Percentiles rank a stretch among this genome's conserved stretches.
phyloP scores from a whole-genome alignment of 202 grass and related monocot species.

The Schoenoplectus triqueter region DNA sequence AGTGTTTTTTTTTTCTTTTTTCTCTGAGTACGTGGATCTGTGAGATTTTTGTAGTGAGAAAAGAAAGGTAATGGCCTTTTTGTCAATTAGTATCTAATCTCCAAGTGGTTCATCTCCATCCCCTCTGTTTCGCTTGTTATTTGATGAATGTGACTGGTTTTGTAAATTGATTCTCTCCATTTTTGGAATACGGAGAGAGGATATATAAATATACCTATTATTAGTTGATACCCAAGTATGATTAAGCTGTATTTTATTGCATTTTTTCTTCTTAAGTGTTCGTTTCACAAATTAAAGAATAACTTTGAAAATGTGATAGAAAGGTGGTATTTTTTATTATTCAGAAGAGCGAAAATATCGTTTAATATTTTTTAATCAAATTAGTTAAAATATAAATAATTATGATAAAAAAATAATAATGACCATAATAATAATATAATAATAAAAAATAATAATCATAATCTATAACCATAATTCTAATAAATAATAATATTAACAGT shows the following conservation, averaged over 20 bases:
- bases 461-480: no score
- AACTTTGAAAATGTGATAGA: background rate
- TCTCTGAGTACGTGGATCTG: slow-evolving; percentile 6
- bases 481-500: no score
- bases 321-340: background rate
- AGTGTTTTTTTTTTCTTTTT: background rate
- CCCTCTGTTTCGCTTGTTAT: background rate
- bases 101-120: background rate
- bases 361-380: no score
- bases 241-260: background rate
- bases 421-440: no score
- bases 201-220: slow-evolving; percentile 17
- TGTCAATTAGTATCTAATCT: slow-evolving; percentile 26
- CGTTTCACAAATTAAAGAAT: no score
- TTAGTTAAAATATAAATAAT: no score
- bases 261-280: no score
- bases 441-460: no score
- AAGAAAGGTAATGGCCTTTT: slow-evolving; percentile 8
- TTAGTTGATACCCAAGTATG: background rate
- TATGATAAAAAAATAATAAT: no score
- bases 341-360: no score
- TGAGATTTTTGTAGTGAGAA: slow-evolving; percentile 2
- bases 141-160: background rate
- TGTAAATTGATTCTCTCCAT: slow-evolving; percentile 27
- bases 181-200: background rate